Base-by-base conservation (phyloP, 163 green algal genomes). In the Scenedesmus sp. region DNA sequence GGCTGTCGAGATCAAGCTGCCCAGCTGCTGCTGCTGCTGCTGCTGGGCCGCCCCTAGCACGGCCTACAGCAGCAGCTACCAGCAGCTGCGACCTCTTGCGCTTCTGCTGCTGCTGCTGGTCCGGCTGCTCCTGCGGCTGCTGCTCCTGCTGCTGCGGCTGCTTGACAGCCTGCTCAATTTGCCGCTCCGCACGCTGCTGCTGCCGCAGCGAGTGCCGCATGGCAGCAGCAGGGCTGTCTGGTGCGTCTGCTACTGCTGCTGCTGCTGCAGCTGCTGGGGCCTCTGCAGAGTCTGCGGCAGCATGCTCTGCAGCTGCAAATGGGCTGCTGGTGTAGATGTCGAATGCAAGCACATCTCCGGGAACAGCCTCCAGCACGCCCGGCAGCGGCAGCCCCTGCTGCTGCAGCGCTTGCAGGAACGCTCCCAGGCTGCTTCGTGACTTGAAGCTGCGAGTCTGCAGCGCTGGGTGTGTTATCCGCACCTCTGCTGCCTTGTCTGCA, bases 61-160 rank as follows among this genome's bases (percentile, higher is more conserved):
- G 23, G 6, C 70, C 70, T 3, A 79, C 70, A 79, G 70, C 70
- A 79, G 70, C 70, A 79, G 70, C 70, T 23, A 79, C 70, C 23
- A 79, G 70, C 70, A 79, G 70, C 23, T 79, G 70, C 23, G 70
- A 52, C 23, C 13, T 23, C 23, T 79, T 79, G 23, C 70, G 70
- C 70, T 79, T 79, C 70, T 79, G 70, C 70, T 79, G 59, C 59
- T 64, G 59, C 59, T 64, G 70, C 70, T 79, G 70, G 70, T 52
- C 70, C 52, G 23, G 70, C 70, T 79, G 70, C 70, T 23, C 23
- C 70, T 46, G 70, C 70, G 70, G 5, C 20, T 79, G 70, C 70
- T 79, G 66, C 66, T 18, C 66, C 66, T 76, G 66, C 66, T 76
- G 70, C 70, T 52, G 5, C 7, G 70, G 70, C 70, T 15, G 23